Evolutionary conservation across 164 flowering plant species (phyloP).

Genomic region (Platanus orientalis): DNA sequence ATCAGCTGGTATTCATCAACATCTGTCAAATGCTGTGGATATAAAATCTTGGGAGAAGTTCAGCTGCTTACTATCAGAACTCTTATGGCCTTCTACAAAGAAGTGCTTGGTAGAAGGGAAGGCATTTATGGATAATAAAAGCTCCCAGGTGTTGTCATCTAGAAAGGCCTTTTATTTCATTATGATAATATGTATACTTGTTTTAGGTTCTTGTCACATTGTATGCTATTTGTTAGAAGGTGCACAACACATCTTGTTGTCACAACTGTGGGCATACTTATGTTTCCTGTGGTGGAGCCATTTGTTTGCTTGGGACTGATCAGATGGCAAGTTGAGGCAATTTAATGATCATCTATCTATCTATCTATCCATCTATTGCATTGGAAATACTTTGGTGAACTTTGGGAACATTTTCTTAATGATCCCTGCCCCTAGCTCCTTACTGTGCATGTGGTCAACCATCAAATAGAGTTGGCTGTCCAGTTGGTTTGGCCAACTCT

Average conservation of each 20-base stretch:
- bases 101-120: constrained; percentile 79
- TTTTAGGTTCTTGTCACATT: not conserved
- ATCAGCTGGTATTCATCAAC: constrained; percentile 10
- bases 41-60: constrained; percentile 41
- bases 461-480: too few species aligned
- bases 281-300: too few species aligned
- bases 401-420: too few species aligned
- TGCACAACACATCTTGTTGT: not conserved
- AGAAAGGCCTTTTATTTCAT: not conserved
- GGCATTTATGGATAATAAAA: constrained; percentile 46
- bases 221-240: not conserved
- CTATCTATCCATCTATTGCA: too few species aligned
- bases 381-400: too few species aligned
- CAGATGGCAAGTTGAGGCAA: too few species aligned
- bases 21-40: constrained; percentile 23
- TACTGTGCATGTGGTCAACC: too few species aligned
- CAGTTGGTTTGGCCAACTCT: too few species aligned
- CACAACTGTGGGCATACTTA: too few species aligned
- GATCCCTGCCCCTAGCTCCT: too few species aligned
- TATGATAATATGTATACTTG: not conserved
- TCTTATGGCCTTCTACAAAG: constrained; percentile 55
- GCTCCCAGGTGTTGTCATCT: constrained; percentile 57
- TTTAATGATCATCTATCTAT: too few species aligned
- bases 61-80: constrained; percentile 41
- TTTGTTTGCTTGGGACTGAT: too few species aligned